These are phyloP conservation scores for Leccinum subgranulosum DNA, from an alignment of 768 basidiomycete species.

Conservation along the genomic window DNA sequence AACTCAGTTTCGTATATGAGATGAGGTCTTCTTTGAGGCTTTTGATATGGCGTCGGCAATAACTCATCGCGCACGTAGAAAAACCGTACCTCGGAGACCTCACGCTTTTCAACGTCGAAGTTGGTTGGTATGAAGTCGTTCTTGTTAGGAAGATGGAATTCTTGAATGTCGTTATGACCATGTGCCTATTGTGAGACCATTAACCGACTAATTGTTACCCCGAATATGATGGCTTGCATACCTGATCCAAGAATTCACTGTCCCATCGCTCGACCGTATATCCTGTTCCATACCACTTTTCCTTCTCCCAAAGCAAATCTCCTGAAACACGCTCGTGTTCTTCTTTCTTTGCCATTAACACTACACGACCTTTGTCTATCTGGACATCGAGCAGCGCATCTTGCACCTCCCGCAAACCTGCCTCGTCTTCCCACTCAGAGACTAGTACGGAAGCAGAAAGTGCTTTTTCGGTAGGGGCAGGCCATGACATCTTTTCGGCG, in stretches of 20 bases:
- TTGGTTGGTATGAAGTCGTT: conserved; percentile 92
- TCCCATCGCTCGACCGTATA: conserved; percentile 76
- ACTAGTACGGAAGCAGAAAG: conserved; percentile 69
- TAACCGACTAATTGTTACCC: background rate
- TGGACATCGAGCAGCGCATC: conserved; percentile 60
- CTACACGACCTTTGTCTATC: conserved; percentile 60
- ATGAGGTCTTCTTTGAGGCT: conserved; percentile 75
- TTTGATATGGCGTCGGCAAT: conserved; percentile 5
- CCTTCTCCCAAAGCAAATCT: conserved; percentile 60
- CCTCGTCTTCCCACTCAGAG: conserved; percentile 66
- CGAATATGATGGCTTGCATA: conserved; percentile 18
- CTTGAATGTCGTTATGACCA: conserved; percentile 57
- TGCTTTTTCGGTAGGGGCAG: conserved; percentile 73
- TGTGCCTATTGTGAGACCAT: conserved; percentile 47
- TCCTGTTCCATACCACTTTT: conserved; percentile 91
- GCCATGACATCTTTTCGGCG: conserved; percentile 72
- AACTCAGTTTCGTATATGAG: conserved; percentile 70
- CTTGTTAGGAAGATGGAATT: conserved; percentile 74
- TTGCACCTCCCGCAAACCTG: conserved; percentile 50
- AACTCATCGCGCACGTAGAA: background rate
- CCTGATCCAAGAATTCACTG: conserved; percentile 56
- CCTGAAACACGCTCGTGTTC: conserved; percentile 54
- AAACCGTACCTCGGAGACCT: conserved; percentile 54
- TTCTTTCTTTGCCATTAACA: conserved; percentile 76
- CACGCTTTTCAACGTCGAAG: conserved; percentile 76